Evolutionary conservation across 2,329 filamentous ascomycete species (phyloP).

Genomic region (Pseudocercospora ulei): DNA sequence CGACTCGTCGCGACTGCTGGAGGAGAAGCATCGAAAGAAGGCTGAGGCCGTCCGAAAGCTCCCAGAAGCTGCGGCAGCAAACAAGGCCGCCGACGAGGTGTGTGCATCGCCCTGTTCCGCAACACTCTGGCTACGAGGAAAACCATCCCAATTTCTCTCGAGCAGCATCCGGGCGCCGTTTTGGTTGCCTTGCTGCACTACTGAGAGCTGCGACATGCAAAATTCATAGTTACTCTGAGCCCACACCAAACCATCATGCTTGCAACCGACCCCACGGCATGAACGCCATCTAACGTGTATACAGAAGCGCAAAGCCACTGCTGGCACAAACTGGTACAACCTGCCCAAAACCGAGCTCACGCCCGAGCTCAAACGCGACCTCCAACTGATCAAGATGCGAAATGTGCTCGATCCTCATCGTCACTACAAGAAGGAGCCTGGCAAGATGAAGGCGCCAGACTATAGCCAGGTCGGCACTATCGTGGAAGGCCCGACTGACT

Average conservation of each 20-base stretch:
- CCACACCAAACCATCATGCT: conserved; percentile 11
- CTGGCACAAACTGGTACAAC: conserved; percentile 77
- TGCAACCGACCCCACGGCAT: conserved; percentile 8
- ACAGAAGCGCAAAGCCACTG: conserved; percentile 53
- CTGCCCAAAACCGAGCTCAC: conserved; percentile 77
- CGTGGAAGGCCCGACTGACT: conserved; percentile 80
- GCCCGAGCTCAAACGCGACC: conserved; percentile 73
- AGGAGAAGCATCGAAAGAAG: conserved; percentile 39
- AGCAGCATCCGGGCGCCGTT: conserved; percentile 67
- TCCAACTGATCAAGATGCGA: conserved; percentile 83
- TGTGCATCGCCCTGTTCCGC: conserved; percentile 34
- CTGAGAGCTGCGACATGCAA: conserved; percentile 48
- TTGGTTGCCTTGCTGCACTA: conserved; percentile 64
- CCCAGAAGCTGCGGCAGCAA: conserved; percentile 45
- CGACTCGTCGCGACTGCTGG: conserved; percentile 45
- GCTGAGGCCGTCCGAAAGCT: conserved; percentile 44
- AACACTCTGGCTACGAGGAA: conserved; percentile 57
- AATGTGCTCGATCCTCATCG: conserved; percentile 78
- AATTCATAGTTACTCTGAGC: conserved; percentile 72
- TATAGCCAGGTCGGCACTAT: conserved; percentile 85
- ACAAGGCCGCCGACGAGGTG: conserved; percentile 46
- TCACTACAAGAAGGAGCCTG: conserved; percentile 78
- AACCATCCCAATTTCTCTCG: conserved; percentile 60
- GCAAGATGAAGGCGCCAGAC: conserved; percentile 61
- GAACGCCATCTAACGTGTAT: conserved; percentile 26